A percentile compares a stretch with the other conserved stretches of the same genome.
phyloP scores from a whole-genome alignment of 495 filamentous ascomycete species.

The Hypoxylon rickii region DNA sequence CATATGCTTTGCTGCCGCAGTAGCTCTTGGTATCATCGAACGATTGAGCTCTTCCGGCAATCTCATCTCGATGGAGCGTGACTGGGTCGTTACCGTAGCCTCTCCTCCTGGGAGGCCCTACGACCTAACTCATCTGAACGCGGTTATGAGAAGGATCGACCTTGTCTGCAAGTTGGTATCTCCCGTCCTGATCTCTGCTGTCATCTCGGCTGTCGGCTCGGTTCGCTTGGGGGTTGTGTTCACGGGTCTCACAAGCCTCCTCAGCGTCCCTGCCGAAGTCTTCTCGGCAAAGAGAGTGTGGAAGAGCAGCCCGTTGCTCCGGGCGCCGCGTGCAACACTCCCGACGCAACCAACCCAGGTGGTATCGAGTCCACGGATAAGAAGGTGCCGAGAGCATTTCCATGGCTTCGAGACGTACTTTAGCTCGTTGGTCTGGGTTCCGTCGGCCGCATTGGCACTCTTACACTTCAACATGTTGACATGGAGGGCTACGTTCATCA shows the following conservation, averaged over 20 bases:
- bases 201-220: slow-evolving; percentile 51
- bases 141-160: slow-evolving; percentile 72
- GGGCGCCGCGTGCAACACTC: slow-evolving; percentile 30
- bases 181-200: slow-evolving; percentile 60
- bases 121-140: slow-evolving; percentile 57
- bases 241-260: slow-evolving; percentile 43
- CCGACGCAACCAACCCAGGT: slow-evolving; percentile 8
- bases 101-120: slow-evolving; percentile 38
- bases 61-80: slow-evolving; percentile 66
- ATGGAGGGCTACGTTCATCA: slow-evolving; percentile 62
- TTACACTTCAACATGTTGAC: slow-evolving; percentile 65
- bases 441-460: slow-evolving; percentile 59
- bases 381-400: slow-evolving; percentile 23
- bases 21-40: slow-evolving; percentile 61
- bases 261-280: slow-evolving; percentile 43
- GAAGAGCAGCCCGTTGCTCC: slow-evolving; percentile 39
- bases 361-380: slow-evolving; percentile 23
- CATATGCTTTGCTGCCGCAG: slow-evolving; percentile 48
- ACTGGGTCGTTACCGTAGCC: slow-evolving; percentile 61
- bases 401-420: slow-evolving; percentile 49
- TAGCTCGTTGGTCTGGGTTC: slow-evolving; percentile 50
- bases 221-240: slow-evolving; percentile 55
- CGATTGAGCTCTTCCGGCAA: slow-evolving; percentile 60
- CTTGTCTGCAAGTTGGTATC: slow-evolving; percentile 71
- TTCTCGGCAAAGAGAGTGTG: slow-evolving; percentile 46